Evolutionary conservation across 148 eudicot species (phyloP).

Genomic region (Silene latifolia): DNA sequence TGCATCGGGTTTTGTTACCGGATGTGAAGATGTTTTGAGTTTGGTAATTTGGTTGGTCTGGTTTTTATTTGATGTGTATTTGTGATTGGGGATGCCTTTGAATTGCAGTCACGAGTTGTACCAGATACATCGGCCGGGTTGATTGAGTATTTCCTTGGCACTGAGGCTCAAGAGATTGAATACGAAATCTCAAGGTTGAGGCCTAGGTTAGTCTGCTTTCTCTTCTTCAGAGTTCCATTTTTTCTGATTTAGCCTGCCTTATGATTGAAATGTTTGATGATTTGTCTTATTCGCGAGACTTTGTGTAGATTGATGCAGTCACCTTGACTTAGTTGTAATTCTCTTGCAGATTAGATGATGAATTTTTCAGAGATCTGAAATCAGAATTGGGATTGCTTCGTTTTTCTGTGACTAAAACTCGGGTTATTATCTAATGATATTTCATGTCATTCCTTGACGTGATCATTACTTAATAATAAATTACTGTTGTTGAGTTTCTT

Average conservation of each 20-base stretch:
- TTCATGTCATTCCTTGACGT: neutral
- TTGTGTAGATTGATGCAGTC: no score
- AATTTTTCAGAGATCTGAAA: conserved; percentile 57
- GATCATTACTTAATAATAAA: neutral
- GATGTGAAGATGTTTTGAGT: conserved; percentile 3
- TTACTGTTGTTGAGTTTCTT: conserved; percentile 17
- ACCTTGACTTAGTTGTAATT: no score
- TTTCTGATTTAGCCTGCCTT: neutral
- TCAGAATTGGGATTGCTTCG: conserved; percentile 77
- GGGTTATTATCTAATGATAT: conserved; percentile 39
- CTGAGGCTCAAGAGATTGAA: conserved; percentile 94
- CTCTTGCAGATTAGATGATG: conserved; percentile 62
- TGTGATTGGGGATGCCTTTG: conserved; percentile 11
- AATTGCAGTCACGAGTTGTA: conserved; percentile 56
- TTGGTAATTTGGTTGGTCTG: neutral
- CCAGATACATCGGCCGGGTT: conserved; percentile 58
- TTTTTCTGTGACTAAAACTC: conserved; percentile 76
- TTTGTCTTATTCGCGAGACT: neutral
- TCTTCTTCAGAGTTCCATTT: neutral
- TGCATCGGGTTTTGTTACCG: conserved; percentile 49
- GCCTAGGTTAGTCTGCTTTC: conserved; percentile 50
- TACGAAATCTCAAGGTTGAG: conserved; percentile 81
- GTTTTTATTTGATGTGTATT: conserved; percentile 4
- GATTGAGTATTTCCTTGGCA: conserved; percentile 88
- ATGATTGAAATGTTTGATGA: conserved; percentile 3